A percentile compares a stretch with the other conserved stretches of the same genome.
These are phyloP conservation scores for Talaromyces thailandensis DNA, from an alignment of 495 filamentous ascomycete genomes.

Conservation along the genomic window DNA sequence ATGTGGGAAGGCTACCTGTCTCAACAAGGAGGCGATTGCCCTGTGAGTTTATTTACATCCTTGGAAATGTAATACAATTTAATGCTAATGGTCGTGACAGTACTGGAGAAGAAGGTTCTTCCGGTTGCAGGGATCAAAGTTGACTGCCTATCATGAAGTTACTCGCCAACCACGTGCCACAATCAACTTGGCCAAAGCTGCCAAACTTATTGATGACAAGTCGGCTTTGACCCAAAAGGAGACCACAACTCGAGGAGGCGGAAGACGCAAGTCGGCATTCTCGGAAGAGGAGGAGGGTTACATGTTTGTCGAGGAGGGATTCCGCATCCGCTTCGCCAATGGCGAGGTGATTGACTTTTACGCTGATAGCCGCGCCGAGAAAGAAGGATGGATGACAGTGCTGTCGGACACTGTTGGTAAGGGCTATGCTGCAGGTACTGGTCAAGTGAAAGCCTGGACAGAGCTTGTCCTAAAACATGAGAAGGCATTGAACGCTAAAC, in stretches of 20 bases:
- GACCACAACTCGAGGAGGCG: slow-evolving; percentile 61
- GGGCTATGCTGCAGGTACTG: slow-evolving; percentile 35
- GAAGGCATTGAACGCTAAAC: slow-evolving; percentile 25
- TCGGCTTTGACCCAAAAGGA: slow-evolving; percentile 73
- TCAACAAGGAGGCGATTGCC: slow-evolving; percentile 95
- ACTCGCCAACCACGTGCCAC: slow-evolving; percentile 92
- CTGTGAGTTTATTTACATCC: slow-evolving; percentile 52
- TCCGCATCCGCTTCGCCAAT: slow-evolving; percentile 95
- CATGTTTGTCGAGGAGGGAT: slow-evolving; percentile 99
- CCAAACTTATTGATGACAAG: slow-evolving; percentile 87
- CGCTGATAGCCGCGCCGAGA: slow-evolving; percentile 74
- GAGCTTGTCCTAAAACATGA: slow-evolving; percentile 63
- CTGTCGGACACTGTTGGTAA: slow-evolving; percentile 78
- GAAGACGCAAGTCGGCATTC: slow-evolving; percentile 85
- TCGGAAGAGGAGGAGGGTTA: slow-evolving; percentile 98
- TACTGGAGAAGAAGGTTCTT: slow-evolving; percentile 98
- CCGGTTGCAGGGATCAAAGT: slow-evolving; percentile 80
- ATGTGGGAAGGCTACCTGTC: slow-evolving; percentile 83
- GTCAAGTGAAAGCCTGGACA: slow-evolving; percentile 59
- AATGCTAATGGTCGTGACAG: slow-evolving; percentile 31
- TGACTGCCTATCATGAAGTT: slow-evolving; percentile 93
- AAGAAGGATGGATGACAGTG: slow-evolving; percentile 90
- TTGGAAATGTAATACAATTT: neutral
- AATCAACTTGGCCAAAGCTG: slow-evolving; percentile 91
- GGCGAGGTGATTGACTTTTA: slow-evolving; percentile 99